Base-by-base conservation (phyloP, 1,284 basidiomycete genomes). In the Schizopora paradoxa region DNA sequence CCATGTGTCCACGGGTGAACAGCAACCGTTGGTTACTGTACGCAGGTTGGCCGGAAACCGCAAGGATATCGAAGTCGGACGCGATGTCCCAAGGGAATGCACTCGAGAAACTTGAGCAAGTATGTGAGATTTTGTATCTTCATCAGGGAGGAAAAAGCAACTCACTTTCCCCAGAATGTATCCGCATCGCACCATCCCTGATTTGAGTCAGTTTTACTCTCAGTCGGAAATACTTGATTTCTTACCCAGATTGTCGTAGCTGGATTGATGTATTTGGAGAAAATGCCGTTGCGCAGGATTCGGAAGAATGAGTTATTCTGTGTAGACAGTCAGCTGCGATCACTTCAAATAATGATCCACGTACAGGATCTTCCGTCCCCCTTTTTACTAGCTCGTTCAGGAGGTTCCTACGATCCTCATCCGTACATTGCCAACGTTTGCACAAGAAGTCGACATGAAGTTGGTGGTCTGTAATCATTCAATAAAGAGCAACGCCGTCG, bases 31-130 rank as follows among this genome's bases (percentile, higher is more conserved):
- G 32, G 37, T 43, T 38, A 16, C 26, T 23, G 25, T 44, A 47
- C 1, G 43, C 49, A 14, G 49, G 49, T 29, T 51, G 49, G 10
- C 33, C 26, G 4, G 45, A 21, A 7, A 41, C 13, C 8, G 35
- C 34, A 22, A 47, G 29, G n/a, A 51, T 18, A 21, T 51, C 49
- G 18, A 47, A 51, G n/a, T 51, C 45, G 18, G 36, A 37, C 7
- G 49, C 49, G 8, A 51, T 16, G 14, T 51, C 49, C 49, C 49
- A 51, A 44, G 49, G 49, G 31, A 51, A 51, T 39, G 49, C 37
- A 13, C 49, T 34, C 5, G 32, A 31, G 27, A 51, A 47, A 27
- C 49, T 51, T 10, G 13, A 25, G 25, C 2, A 25, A 34, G 8
- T 47, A 31, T 34, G 32, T 26, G 7, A 25, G 6, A 5, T 26